Conservation (phyloP, 2,329 filamentous ascomycete genomes). For the Thielaviopsis ethacetica region DNA sequence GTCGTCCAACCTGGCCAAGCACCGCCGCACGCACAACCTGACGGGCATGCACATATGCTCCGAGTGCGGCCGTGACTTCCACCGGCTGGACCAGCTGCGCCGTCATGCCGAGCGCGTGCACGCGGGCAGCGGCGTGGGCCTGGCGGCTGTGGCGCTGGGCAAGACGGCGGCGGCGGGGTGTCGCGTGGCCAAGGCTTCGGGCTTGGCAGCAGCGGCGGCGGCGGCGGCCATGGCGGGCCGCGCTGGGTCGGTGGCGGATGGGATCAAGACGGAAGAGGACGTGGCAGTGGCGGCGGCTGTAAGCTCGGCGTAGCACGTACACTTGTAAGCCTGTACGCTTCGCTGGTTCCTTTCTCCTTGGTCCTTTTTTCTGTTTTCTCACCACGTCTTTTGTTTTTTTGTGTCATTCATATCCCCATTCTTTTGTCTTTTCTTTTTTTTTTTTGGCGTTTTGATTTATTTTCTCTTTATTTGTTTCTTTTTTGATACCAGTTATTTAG, state of each 20-base stretch:
- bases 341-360: neutral
- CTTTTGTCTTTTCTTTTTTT: neutral
- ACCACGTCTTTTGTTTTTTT: neutral
- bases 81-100: constrained; percentile 43
- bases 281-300: neutral
- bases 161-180: constrained; percentile 1
- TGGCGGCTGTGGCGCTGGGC: neutral
- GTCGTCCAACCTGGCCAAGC: constrained; percentile 51
- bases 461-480: neutral
- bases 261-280: neutral
- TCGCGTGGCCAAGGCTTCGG: neutral
- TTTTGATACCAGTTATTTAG: neutral
- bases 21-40: constrained; percentile 42
- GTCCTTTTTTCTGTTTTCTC: neutral
- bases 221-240: neutral
- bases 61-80: constrained; percentile 40
- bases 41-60: constrained; percentile 35
- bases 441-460: neutral
- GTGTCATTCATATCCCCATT: neutral
- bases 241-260: neutral
- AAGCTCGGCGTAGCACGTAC: neutral
- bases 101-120: constrained; percentile 25
- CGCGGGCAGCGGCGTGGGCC: constrained; percentile 14
- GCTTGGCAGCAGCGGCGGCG: neutral
- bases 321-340: neutral